A percentile compares a stretch with the other conserved stretches of the same genome.
These are phyloP conservation scores for Macadamia tetraphylla DNA, from an alignment of 164 flowering plant genomes.

Conservation along the genomic window DNA sequence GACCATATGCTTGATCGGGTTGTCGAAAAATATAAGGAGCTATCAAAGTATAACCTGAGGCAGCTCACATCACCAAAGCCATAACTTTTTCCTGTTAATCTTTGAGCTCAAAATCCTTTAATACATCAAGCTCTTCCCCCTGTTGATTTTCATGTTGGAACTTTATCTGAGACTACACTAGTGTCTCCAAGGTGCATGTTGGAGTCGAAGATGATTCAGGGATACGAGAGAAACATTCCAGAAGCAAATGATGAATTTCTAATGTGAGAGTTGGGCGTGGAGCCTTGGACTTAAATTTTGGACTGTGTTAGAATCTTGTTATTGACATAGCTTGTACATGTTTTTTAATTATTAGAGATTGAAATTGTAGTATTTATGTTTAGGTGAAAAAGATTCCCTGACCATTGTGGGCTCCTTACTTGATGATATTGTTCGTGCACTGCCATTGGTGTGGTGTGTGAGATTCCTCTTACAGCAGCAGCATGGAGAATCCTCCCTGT, in stretches of 20 bases:
- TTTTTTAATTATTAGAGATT: too few relatives aligned
- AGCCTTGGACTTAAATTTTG: not conserved
- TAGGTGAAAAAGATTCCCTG: too few relatives aligned
- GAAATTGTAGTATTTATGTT: too few relatives aligned
- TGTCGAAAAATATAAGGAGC: conserved; percentile 34
- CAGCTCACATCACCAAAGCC: conserved; percentile 65
- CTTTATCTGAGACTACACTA: not conserved
- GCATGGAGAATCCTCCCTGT: too few relatives aligned
- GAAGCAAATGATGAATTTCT: not conserved
- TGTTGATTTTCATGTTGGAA: not conserved
- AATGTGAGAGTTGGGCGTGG: not conserved
- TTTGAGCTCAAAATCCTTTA: not conserved
- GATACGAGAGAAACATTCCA: not conserved
- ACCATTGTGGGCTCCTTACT: too few relatives aligned
- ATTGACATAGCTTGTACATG: too few relatives aligned
- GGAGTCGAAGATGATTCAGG: not conserved
- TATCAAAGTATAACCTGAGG: conserved; percentile 82
- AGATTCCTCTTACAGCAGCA: too few relatives aligned
- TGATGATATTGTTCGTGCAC: too few relatives aligned
- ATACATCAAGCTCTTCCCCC: not conserved
- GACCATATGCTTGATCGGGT: conserved; percentile 31
- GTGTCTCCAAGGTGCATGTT: not conserved
- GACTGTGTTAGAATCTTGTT: too few relatives aligned
- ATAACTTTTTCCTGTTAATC: not conserved
- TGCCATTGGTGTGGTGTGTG: too few relatives aligned